These are phyloP conservation scores for Phytopythium cucurbitacearum DNA, from an alignment of 352 stramenopile genomes.

Conservation along the genomic window DNA sequence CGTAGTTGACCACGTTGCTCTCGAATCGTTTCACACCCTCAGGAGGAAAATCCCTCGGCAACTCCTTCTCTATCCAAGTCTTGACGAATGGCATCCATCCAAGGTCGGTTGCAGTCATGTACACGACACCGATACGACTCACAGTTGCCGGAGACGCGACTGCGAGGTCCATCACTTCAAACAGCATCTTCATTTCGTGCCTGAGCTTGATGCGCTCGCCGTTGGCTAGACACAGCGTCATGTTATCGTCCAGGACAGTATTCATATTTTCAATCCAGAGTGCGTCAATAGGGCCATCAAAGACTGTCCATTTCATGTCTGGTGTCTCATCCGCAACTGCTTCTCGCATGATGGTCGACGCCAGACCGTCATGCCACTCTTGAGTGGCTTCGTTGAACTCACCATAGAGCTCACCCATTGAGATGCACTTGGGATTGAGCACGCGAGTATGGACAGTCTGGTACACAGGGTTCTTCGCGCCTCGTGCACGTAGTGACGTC, in stretches of 20 bases:
- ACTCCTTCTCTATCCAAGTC: conserved; percentile 79
- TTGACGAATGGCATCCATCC: conserved; percentile 90
- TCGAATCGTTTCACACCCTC: conserved; percentile 35
- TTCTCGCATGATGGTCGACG: conserved; percentile 77
- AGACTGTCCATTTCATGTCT: conserved; percentile 89
- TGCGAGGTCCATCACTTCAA: conserved; percentile 92
- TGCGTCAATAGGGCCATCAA: conserved; percentile 93
- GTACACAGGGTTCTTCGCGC: conserved; percentile 75
- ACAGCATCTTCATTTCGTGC: conserved; percentile 92
- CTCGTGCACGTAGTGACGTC: conserved; percentile 64
- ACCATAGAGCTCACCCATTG: conserved; percentile 80
- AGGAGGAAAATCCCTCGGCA: conserved; percentile 36
- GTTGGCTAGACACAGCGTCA: conserved; percentile 92
- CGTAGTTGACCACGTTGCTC: conserved; percentile 47
- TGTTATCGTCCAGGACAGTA: conserved; percentile 94
- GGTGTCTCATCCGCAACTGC: conserved; percentile 58
- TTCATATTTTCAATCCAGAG: conserved; percentile 97
- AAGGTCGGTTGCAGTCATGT: conserved; percentile 81
- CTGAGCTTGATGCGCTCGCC: conserved; percentile 90
- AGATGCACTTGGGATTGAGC: conserved; percentile 86
- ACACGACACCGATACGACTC: conserved; percentile 73
- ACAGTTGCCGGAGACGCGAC: conserved; percentile 90
- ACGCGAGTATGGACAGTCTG: conserved; percentile 66
- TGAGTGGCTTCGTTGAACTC: conserved; percentile 89
- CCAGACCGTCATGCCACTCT: conserved; percentile 84